phyloP scores from a whole-genome alignment of 129 eudicot species.

The Centrapalus pauciflorus region DNA sequence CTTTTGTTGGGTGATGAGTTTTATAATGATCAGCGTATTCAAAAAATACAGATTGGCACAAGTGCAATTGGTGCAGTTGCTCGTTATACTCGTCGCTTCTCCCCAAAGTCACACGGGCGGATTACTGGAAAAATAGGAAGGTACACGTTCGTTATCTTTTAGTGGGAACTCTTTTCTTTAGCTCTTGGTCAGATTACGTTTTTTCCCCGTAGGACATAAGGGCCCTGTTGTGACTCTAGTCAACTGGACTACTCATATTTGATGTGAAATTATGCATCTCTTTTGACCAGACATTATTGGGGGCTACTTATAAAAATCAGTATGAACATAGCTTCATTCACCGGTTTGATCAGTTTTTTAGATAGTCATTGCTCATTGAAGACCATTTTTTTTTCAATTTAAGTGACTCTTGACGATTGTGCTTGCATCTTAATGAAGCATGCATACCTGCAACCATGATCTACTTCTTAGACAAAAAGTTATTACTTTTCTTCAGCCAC shows the following conservation, averaged over 20 bases:
- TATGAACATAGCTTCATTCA: background rate
- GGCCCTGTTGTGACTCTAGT: no score
- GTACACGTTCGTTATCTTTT: constrained; percentile 24
- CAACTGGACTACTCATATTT: background rate
- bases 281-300: no score
- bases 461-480: no score
- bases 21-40: background rate
- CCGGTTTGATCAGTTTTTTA: no score
- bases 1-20: background rate
- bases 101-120: constrained; percentile 90
- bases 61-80: constrained; percentile 78
- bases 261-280: background rate
- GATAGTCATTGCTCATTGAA: background rate
- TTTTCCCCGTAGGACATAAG: no score
- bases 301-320: background rate
- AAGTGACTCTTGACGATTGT: background rate
- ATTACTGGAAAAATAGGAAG: constrained; percentile 84
- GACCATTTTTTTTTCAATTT: background rate
- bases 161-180: background rate
- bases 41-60: constrained; percentile 59
- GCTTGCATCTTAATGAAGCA: background rate
- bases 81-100: constrained; percentile 67
- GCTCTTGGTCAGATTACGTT: background rate
- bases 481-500: no score
- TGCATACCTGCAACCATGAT: no score